Evolutionary conservation across 352 stramenopile genomes (phyloP), one percentile per base, ranked within the genome.

Genomic region (Globisporangium acanthophoron): DNA sequence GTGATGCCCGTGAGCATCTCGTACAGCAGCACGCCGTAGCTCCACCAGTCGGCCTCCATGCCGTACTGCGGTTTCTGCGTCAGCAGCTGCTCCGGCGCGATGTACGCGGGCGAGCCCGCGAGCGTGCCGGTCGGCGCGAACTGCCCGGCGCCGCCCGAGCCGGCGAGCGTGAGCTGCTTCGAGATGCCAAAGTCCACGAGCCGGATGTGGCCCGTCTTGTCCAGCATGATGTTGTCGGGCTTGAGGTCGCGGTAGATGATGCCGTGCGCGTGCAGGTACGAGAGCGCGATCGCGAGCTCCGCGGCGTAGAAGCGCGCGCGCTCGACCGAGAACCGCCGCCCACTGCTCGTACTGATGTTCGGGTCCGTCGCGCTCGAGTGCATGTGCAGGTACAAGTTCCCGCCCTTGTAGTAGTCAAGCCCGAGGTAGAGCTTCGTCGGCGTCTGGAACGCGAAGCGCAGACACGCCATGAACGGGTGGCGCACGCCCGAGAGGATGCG

Each of bases 101-200:
- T 95, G 61, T 95, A 95, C 21, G 83, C 85, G 35, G 85, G 85
- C 31, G 85, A 95, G 12, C 85, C 85, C 1, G 83, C 85, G 1
- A 95, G 59, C 18, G 85, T 93, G 29, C 83, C 73, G 5, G 85
- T 88, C 20, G 75, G 67, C 7, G 82, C 77, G 24, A 84, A 90
- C 48, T 85, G 67, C 3, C 33, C 50, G 5, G 9, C 11, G 20
- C 62, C 70, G 18, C 39, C 52, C 3, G 48, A 54, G 5, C 59
- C 65, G 6, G 65, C 54, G 11, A 62, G 66, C 16, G 66, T 74
- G 21, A 95, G 66, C 54, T 94, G 80, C 86, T 99, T 99, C 9
- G 90, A 97, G 68, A 99, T 92, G n/a, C 97, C 97, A 75, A 99
- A 99, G 74, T 99, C 97, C 47, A 97, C 99, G 21, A 99, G 75